phyloP scores from a whole-genome alignment of 768 basidiomycete genomes.

The Hygrocybe coccinea region DNA sequence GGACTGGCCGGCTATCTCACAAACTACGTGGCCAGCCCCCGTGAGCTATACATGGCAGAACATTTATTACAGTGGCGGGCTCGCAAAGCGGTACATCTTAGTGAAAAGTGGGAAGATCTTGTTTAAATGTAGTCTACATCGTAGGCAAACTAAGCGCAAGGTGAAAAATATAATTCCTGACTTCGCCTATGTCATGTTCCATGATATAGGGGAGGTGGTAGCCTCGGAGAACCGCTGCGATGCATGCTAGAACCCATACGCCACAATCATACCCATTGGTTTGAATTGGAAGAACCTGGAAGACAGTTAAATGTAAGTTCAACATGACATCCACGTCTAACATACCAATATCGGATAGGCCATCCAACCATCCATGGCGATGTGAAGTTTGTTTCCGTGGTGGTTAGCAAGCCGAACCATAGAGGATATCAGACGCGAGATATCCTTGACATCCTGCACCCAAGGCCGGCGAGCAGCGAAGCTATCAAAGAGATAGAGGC shows the following conservation, averaged over 20 bases:
- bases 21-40: no score
- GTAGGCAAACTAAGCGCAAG: neutral
- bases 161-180: neutral
- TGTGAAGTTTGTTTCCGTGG: neutral
- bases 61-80: neutral
- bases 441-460: constrained; percentile 10
- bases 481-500: constrained; percentile 32
- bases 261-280: constrained; percentile 20
- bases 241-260: constrained; percentile 20
- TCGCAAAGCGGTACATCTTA: neutral
- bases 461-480: constrained; percentile 13
- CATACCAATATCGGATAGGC: constrained; percentile 6
- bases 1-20: neutral
- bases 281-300: constrained; percentile 7
- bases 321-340: neutral
- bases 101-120: neutral
- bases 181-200: neutral
- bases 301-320: neutral
- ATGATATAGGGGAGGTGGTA: constrained; percentile 1
- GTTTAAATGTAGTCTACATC: neutral
- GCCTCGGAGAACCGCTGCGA: constrained; percentile 20
- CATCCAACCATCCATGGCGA: constrained; percentile 14
- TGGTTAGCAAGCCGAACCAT: constrained; percentile 11
- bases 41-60: neutral
- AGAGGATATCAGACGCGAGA: constrained; percentile 3